phyloP scores from a whole-genome alignment of 140 eudicot species.

The Anethum foeniculum region DNA sequence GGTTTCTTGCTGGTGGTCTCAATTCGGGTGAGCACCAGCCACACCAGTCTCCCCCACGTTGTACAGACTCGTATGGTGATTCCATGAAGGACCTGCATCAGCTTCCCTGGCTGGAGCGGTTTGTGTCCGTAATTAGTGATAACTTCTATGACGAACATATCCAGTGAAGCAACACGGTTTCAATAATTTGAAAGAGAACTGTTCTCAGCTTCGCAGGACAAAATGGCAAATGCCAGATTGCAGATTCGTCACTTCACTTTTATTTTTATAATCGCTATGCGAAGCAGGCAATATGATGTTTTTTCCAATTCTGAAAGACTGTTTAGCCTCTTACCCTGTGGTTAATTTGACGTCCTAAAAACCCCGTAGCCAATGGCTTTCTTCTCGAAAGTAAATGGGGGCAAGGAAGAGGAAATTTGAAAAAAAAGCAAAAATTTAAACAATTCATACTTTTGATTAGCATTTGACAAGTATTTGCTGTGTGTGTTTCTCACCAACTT shows the following conservation, averaged over 20 bases:
- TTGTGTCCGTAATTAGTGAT: conserved; percentile 86
- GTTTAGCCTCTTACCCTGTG: neutral
- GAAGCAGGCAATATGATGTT: neutral
- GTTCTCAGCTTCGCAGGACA: conserved; percentile 8
- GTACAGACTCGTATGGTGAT: conserved; percentile 69
- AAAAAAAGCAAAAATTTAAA: neutral
- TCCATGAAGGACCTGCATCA: conserved; percentile 91
- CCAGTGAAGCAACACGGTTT: conserved; percentile 27
- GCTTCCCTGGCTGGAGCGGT: conserved; percentile 97
- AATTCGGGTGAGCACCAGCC: conserved; percentile 58
- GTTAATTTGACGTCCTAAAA: neutral
- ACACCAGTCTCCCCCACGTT: conserved; percentile 59
- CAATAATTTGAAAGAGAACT: neutral
- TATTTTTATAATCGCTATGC: neutral
- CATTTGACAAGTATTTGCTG: neutral
- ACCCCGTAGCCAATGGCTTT: neutral
- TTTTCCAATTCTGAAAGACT: neutral
- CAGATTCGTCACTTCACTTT: conserved; percentile 15
- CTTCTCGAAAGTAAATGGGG: conserved; percentile 5
- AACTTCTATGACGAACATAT: conserved; percentile 70
- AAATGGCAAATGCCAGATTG: conserved; percentile 7
- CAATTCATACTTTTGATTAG: neutral
- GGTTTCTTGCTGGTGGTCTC: conserved; percentile 85
- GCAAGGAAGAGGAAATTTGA: neutral
- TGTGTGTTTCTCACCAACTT: neutral